These are phyloP conservation scores for Ajuga chamaepitys DNA, from an alignment of 257 asterid species.

Conservation along the genomic window DNA sequence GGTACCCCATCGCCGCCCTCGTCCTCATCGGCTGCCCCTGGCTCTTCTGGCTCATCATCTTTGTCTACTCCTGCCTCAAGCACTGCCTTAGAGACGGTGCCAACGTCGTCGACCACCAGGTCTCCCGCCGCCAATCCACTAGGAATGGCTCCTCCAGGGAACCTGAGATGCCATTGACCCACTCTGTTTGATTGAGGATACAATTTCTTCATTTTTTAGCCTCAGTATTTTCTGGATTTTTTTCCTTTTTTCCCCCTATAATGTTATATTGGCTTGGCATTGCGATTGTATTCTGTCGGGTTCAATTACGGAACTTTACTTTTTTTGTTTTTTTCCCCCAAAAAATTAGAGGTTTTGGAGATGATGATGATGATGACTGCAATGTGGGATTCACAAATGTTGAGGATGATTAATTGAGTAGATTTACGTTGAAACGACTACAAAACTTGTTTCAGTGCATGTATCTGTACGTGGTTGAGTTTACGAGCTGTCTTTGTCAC, in stretches of 20 bases:
- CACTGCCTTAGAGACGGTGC: neutral
- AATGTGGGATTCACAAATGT: neutral
- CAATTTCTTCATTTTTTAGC: neutral
- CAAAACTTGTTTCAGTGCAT: neutral
- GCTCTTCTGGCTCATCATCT: conserved; percentile 66
- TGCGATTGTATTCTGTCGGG: conserved; percentile 12
- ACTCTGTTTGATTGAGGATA: no score
- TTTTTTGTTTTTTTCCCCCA: neutral
- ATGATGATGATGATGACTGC: conserved; percentile 9
- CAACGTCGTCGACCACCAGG: conserved; percentile 19
- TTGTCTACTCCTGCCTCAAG: conserved; percentile 44
- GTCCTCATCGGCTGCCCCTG: conserved; percentile 61
- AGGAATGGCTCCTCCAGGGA: conserved; percentile 28
- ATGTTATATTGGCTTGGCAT: conserved; percentile 8
- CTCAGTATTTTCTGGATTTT: neutral
- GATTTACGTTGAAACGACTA: neutral
- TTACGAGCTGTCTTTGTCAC: neutral
- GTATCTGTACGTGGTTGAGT: neutral
- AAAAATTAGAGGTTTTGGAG: neutral
- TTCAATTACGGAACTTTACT: neutral
- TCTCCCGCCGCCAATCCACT: conserved; percentile 26
- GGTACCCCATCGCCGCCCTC: conserved; percentile 60
- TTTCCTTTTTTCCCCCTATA: neutral
- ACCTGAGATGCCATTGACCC: conserved; percentile 42
- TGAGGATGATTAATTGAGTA: neutral